Evolutionary conservation across 768 basidiomycete species (phyloP).

Genomic region (Tubosaeta sp.): DNA sequence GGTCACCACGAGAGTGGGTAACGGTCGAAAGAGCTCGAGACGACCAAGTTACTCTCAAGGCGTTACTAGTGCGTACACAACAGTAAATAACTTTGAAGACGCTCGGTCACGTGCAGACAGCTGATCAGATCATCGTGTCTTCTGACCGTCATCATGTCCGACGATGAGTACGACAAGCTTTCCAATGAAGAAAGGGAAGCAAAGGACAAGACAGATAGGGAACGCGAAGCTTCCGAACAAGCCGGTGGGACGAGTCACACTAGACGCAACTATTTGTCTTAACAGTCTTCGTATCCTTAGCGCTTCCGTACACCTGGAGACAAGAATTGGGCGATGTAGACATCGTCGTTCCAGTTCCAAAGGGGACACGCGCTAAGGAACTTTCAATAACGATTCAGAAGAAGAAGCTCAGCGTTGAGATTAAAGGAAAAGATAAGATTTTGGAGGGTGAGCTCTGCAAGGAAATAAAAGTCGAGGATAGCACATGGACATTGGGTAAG

Average conservation of each 20-base stretch:
- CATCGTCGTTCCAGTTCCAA: slow-evolving; percentile 75
- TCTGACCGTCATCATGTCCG: slow-evolving; percentile 30
- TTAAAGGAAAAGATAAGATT: slow-evolving; percentile 85
- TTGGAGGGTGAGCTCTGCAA: slow-evolving; percentile 88
- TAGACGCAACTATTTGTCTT: slow-evolving; percentile 13
- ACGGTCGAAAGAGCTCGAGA: slow-evolving; percentile 5
- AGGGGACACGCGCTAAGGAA: slow-evolving; percentile 79
- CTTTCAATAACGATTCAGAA: slow-evolving; percentile 72
- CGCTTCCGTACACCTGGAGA: slow-evolving; percentile 86
- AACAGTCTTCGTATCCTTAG: slow-evolving; percentile 36
- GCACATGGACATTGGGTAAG: slow-evolving; percentile 93
- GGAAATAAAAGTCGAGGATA: slow-evolving; percentile 94
- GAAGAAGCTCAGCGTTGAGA: slow-evolving; percentile 74
- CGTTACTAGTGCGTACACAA: slow-evolving; percentile 28
- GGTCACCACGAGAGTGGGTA: slow-evolving; percentile 8
- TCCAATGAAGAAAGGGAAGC: slow-evolving; percentile 70
- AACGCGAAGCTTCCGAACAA: slow-evolving; percentile 75
- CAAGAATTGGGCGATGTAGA: slow-evolving; percentile 89
- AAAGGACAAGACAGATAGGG: slow-evolving; percentile 64
- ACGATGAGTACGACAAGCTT: slow-evolving; percentile 70
- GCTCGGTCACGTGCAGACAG: slow-evolving; percentile 26
- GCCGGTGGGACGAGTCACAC: slow-evolving; percentile 53
- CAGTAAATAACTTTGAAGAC: slow-evolving; percentile 24
- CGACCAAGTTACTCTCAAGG: slow-evolving; percentile 13
- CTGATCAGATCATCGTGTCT: slow-evolving; percentile 18